Conservation (phyloP, 768 basidiomycete genomes). For the Rhizopogon sp. region DNA sequence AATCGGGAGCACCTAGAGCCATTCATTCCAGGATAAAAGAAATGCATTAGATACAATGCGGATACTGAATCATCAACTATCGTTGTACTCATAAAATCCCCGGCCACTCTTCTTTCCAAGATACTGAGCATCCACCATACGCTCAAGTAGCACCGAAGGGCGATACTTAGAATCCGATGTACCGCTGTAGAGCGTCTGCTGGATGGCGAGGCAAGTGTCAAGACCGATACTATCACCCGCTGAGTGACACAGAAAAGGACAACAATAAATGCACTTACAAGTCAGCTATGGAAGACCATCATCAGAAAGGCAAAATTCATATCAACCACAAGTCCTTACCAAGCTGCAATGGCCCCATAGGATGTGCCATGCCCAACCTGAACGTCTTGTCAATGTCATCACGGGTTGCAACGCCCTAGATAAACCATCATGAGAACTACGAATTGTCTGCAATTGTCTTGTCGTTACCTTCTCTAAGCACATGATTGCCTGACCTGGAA, state of each 20-base stretch:
- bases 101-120: slow-evolving; percentile 89
- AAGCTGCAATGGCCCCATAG: slow-evolving; percentile 90
- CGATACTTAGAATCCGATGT: slow-evolving; percentile 95
- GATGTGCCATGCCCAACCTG: slow-evolving; percentile 89
- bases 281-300: slow-evolving; percentile 15
- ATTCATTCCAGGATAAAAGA: not conserved
- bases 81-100: slow-evolving; percentile 86
- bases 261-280: slow-evolving; percentile 19
- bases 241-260: not conserved
- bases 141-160: slow-evolving; percentile 81
- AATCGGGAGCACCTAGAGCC: not conserved
- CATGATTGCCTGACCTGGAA: slow-evolving; percentile 71
- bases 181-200: slow-evolving; percentile 82
- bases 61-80: not conserved
- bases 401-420: slow-evolving; percentile 80
- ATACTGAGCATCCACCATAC: slow-evolving; percentile 98
- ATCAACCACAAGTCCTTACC: slow-evolving; percentile 34
- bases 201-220: slow-evolving; percentile 93
- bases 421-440: not conserved
- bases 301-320: slow-evolving; percentile 2
- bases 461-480: slow-evolving; percentile 74
- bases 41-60: not conserved
- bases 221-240: slow-evolving; percentile 78
- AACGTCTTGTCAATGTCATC: slow-evolving; percentile 96
- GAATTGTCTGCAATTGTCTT: not conserved